phyloP scores from a whole-genome alignment of 176 grass and related monocot genomes.

The Rhynchospora breviuscula region DNA sequence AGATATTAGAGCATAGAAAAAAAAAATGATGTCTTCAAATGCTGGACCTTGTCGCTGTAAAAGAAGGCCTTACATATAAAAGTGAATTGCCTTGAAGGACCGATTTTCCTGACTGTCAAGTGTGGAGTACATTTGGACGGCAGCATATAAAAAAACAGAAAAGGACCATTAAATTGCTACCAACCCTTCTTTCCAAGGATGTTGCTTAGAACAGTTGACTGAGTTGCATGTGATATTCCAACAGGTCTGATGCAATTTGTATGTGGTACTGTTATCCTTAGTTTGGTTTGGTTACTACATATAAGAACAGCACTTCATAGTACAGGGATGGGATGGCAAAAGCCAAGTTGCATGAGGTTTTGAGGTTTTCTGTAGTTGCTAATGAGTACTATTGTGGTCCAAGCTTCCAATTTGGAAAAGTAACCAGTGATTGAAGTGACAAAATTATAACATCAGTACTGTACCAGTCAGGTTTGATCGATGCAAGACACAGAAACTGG shows the following conservation, averaged over 20 bases:
- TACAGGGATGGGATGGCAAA: not conserved
- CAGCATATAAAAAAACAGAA: slow-evolving; percentile 13
- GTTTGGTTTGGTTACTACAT: not conserved
- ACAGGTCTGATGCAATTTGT: slow-evolving; percentile 3
- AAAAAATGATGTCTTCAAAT: too few relatives aligned
- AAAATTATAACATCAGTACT: not conserved
- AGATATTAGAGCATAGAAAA: too few relatives aligned
- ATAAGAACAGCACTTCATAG: not conserved
- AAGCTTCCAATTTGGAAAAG: not conserved
- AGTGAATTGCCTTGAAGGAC: too few relatives aligned
- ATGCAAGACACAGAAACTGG: not conserved
- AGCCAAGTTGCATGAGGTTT: not conserved
- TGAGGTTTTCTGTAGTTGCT: not conserved
- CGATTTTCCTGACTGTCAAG: not conserved
- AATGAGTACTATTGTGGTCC: not conserved
- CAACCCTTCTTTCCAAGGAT: slow-evolving; percentile 7
- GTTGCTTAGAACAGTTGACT: not conserved
- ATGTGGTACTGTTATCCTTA: slow-evolving; percentile 14
- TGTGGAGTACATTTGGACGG: not conserved
- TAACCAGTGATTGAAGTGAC: not conserved
- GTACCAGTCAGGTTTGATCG: not conserved
- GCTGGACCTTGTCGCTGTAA: too few relatives aligned
- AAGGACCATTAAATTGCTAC: not conserved
- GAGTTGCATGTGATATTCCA: not conserved
- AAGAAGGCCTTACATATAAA: too few relatives aligned